Conservation (phyloP, 2,329 filamentous ascomycete species). For the Talaromyces islandicus region DNA sequence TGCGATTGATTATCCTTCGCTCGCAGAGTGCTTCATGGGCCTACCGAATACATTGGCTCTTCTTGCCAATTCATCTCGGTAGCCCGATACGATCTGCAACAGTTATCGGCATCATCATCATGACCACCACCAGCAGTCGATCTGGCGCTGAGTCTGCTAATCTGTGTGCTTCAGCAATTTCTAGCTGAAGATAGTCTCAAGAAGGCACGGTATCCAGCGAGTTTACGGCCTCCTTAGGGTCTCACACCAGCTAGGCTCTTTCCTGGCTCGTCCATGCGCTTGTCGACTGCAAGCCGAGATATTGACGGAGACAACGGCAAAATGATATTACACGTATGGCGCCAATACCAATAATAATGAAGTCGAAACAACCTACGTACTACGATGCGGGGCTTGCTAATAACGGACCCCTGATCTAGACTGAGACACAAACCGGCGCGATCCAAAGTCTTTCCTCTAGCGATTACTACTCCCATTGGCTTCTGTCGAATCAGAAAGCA, state of each 20-base stretch:
- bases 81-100: not conserved
- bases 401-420: not conserved
- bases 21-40: not conserved
- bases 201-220: not conserved
- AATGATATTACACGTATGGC: not conserved
- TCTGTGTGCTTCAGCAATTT: not conserved
- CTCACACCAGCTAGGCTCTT: not conserved
- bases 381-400: not conserved
- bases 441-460: not conserved
- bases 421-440: not conserved
- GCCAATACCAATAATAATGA: not conserved
- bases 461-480: not conserved
- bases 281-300: not conserved
- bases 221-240: not conserved
- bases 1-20: not conserved
- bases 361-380: conserved; percentile 1
- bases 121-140: not conserved
- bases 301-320: not conserved
- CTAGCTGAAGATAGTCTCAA: not conserved
- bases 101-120: not conserved
- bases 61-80: not conserved
- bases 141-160: not conserved
- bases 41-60: not conserved
- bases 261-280: not conserved
- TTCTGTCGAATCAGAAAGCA: not conserved